Evolutionary conservation across 495 filamentous ascomycete genomes (phyloP), one percentile per base, ranked within the genome.

Genomic region (Amphirosellinia nigrospora): DNA sequence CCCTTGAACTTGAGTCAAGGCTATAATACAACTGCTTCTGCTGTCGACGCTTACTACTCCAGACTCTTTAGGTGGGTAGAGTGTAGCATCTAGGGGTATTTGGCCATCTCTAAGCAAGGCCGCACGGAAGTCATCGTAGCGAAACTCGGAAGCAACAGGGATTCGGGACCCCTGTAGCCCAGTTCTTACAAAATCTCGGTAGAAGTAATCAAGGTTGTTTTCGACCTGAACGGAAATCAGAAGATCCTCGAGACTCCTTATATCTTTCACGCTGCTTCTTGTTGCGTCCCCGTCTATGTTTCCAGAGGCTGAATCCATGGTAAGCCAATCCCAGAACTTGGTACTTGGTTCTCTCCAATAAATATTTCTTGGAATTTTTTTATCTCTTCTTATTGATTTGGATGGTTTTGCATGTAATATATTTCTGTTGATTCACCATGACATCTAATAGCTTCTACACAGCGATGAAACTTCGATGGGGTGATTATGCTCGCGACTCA

Each of bases 1-100:
- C n/a, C 19, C 56, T 60, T 60, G 56, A 38, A 60, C 16, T 26
- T 60, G 56, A 3, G 56, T 60, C 9, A 60, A 15, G 13, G 56
- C 36, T 23, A 60, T 60, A 15, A 60, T 11, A 9, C 9, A 23
- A 8, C 23, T 60, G 36, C 34, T 23, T 26, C 26, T 60, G 36
- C 8, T 39, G 0, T 39, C 36, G 21, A 60, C 10, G 11, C 4
- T 38, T 0, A 60, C 21, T 1, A 60, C n/a, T 10, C 36, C 36
- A 0, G 56, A 60, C 6, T 36, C 15, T 32, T 19, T 15, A 16
- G 53, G 53, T 10, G 53, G 19, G 41, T 41, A 41, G 16, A 38
- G 56, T 16, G 34, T 41, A 60, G 56, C 56, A 11, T 60, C 11
- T 6, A 23, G 0, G 4, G 36, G 34, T 1, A 60, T 41, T 38